These are phyloP conservation scores for Fusarium drepaniforme DNA, from an alignment of 2,329 filamentous ascomycete genomes.

Conservation along the genomic window DNA sequence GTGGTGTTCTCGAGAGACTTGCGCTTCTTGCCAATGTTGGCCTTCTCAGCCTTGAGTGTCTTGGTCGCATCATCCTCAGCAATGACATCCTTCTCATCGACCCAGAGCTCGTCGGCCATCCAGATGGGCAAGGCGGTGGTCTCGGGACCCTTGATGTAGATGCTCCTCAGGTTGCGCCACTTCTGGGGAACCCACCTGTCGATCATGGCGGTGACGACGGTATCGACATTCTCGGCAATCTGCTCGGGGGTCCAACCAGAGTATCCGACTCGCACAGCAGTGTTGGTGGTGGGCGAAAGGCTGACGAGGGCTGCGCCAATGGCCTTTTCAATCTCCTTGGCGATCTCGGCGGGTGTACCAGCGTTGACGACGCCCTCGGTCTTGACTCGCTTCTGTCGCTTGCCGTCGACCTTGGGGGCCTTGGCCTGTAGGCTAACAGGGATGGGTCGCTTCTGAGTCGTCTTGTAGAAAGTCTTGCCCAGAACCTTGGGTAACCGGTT, in stretches of 20 bases:
- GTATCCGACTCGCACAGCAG: constrained; percentile 82
- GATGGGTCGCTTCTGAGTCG: constrained; percentile 84
- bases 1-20: constrained; percentile 58
- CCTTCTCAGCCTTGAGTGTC: constrained; percentile 59
- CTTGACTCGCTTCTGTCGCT: constrained; percentile 68
- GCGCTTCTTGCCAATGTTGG: constrained; percentile 75
- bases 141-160: constrained; percentile 92
- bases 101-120: constrained; percentile 92
- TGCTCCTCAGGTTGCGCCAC: constrained; percentile 85
- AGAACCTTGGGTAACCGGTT: constrained; percentile 80
- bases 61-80: constrained; percentile 67
- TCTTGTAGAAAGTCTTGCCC: constrained; percentile 94
- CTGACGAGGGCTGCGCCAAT: constrained; percentile 83
- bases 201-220: constrained; percentile 76
- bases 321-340: constrained; percentile 84
- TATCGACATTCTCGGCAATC: constrained; percentile 83
- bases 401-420: constrained; percentile 70
- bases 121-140: constrained; percentile 94
- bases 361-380: constrained; percentile 54
- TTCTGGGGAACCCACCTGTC: constrained; percentile 86
- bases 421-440: constrained; percentile 79
- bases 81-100: constrained; percentile 80
- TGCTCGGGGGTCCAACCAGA: constrained; percentile 81
- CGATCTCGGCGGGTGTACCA: constrained; percentile 74
- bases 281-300: constrained; percentile 82